Evolutionary conservation across 2,329 filamentous ascomycete species (phyloP), one percentile per base, ranked within the genome.

Genomic region (Aspergillus texensis): DNA sequence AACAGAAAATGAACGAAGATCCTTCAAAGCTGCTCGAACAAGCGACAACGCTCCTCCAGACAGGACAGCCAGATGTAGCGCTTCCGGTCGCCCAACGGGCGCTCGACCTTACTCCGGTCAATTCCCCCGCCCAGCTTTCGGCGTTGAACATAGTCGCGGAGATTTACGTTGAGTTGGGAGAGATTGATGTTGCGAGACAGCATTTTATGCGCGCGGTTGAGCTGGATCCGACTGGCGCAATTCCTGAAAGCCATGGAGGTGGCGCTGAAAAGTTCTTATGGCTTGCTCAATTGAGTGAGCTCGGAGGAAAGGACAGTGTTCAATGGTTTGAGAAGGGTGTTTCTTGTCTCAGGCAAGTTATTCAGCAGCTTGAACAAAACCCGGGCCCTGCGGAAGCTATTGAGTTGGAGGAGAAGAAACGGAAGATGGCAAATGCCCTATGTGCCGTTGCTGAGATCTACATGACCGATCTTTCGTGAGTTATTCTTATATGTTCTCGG

Each of bases 391-490:
- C 79, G 67, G 70, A 79, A 45, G 68, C 74, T 28, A 65, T 81
- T 28, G 72, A 82, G 41, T 58, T 88, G 46, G 85, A 89, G 32
- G 91, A 93, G 78, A 92, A 92, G 82, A 90, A 90, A 76, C 84
- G 85, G 68, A 95, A 95, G 79, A 84, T 98, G 41, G 92, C 93
- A 2, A 93, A 93, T 70, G 92, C 94, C n/a, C 85, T 99, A 41
- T 99, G 96, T 79, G 93, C 92, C 32, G 92, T 98, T 65, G 89
- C 92, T 8, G 95, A 99, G 81, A 93, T 99, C 57, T 99, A 97
- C 83, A 99, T 99, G 95, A 99, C 95, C 12, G 95, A 99, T 81
- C 81, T 98, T 71, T 95, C 91, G 72, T 95, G 87, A 77, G 81
- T 80, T 52, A 5, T 34, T 16, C 16, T 19, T 24, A 4, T 52